Evolutionary conservation across 108 stramenopile species (phyloP).

Genomic region (Aurantiochytrium sp.): DNA sequence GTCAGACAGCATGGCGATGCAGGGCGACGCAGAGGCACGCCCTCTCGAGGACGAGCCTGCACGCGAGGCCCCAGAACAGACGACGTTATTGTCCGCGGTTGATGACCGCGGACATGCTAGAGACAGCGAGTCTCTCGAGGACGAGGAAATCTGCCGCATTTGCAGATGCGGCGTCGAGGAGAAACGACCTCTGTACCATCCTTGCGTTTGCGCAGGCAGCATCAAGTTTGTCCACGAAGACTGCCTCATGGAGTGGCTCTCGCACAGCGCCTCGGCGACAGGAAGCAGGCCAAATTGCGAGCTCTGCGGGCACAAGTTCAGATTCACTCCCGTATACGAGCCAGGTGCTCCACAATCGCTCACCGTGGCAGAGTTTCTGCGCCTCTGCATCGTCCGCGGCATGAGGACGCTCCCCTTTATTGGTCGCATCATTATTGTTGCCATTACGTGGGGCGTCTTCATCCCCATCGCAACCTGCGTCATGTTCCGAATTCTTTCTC

Average conservation of each 20-base stretch:
- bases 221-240: constrained; percentile 10
- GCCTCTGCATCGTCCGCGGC: background rate
- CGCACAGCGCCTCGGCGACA: background rate
- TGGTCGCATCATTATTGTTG: background rate
- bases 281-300: background rate
- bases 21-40: too few relatives aligned
- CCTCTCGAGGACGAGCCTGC: too few relatives aligned
- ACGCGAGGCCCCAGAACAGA: too few relatives aligned
- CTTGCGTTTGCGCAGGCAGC: background rate
- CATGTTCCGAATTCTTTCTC: constrained; percentile 3
- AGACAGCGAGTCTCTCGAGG: background rate
- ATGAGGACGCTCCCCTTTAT: background rate
- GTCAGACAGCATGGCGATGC: too few relatives aligned
- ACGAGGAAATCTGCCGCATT: constrained; percentile 7
- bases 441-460: background rate
- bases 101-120: background rate
- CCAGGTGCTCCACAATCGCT: background rate
- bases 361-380: background rate
- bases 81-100: too few relatives aligned
- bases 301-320: constrained; percentile 15
- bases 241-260: constrained; percentile 3
- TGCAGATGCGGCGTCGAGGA: background rate
- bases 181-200: background rate
- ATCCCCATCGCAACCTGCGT: background rate
- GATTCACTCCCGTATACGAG: background rate